Conservation (phyloP, 192 early-diverging fungal species). For the Gaertneriomyces semiglobifer region DNA sequence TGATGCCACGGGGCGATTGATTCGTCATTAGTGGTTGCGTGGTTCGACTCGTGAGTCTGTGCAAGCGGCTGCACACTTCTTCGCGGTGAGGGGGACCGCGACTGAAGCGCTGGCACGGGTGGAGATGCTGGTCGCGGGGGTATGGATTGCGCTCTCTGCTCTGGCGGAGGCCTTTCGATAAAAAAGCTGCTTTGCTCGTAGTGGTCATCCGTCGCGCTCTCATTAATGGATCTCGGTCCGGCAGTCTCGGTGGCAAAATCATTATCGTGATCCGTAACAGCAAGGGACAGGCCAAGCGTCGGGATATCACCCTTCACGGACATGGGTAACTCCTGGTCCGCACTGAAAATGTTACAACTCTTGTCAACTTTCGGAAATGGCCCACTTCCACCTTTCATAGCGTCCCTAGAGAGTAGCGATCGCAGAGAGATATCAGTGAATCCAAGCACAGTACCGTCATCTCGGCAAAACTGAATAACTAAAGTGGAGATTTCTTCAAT, state of each 20-base stretch:
- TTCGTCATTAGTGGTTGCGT: background rate
- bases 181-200: too few relatives aligned
- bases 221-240: too few relatives aligned
- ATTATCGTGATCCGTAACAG: background rate
- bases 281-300: constrained; percentile 37
- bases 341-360: constrained; percentile 39
- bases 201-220: too few relatives aligned
- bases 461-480: constrained; percentile 39
- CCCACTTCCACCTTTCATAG: background rate
- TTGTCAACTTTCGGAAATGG: constrained; percentile 29
- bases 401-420: constrained; percentile 21
- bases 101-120: too few relatives aligned
- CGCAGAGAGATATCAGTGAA: constrained; percentile 36
- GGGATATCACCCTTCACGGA: constrained; percentile 30
- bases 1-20: constrained; percentile 43
- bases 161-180: too few relatives aligned
- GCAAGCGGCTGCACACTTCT: too few relatives aligned
- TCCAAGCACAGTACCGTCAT: constrained; percentile 27
- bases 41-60: too few relatives aligned
- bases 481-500: constrained; percentile 38
- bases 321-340: constrained; percentile 34
- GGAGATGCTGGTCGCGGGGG: too few relatives aligned
- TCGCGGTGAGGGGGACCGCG: too few relatives aligned
- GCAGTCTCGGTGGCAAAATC: too few relatives aligned
- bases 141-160: too few relatives aligned